phyloP scores from a whole-genome alignment of 2,329 filamentous ascomycete genomes.

The Microsporum audouinii region DNA sequence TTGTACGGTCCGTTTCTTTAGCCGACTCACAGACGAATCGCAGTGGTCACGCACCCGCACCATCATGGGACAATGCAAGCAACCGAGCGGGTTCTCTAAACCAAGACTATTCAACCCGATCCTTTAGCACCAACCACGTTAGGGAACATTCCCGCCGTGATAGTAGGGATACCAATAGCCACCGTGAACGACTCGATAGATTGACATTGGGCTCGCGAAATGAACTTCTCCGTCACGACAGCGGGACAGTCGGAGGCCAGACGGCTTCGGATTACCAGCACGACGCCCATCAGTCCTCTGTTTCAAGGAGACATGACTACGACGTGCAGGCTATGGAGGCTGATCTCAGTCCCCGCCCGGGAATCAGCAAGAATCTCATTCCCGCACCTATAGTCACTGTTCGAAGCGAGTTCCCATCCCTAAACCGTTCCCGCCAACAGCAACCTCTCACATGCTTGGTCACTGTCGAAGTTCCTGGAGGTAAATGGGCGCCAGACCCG shows the following conservation, averaged over 20 bases:
- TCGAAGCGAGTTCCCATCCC: conserved; percentile 89
- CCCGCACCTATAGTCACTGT: conserved; percentile 85
- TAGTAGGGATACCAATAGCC: conserved; percentile 31
- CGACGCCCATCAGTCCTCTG: conserved; percentile 35
- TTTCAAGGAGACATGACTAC: conserved; percentile 73
- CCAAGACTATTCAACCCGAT: conserved; percentile 20
- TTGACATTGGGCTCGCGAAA: conserved; percentile 30
- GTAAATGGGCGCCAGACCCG: conserved; percentile 75
- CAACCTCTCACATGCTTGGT: conserved; percentile 89
- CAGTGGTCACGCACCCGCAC: conserved; percentile 46
- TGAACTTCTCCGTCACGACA: conserved; percentile 64
- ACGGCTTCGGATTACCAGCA: conserved; percentile 73
- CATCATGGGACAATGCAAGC: conserved; percentile 45
- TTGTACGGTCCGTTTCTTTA: conserved; percentile 70
- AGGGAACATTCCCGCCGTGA: conserved; percentile 28
- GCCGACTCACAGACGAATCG: conserved; percentile 47
- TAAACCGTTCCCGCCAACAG: conserved; percentile 83
- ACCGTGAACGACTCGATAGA: conserved; percentile 37
- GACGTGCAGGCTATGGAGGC: conserved; percentile 95
- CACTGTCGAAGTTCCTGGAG: conserved; percentile 85
- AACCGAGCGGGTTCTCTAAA: conserved; percentile 24
- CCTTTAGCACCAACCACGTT: conserved; percentile 17
- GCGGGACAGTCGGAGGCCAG: conserved; percentile 57
- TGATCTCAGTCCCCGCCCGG: conserved; percentile 57
- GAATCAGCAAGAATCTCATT: conserved; percentile 68